Evolutionary conservation across 2,329 filamentous ascomycete species (phyloP), one percentile per base, ranked within the genome.

Genomic region (Aureobasidium mangrovei): DNA sequence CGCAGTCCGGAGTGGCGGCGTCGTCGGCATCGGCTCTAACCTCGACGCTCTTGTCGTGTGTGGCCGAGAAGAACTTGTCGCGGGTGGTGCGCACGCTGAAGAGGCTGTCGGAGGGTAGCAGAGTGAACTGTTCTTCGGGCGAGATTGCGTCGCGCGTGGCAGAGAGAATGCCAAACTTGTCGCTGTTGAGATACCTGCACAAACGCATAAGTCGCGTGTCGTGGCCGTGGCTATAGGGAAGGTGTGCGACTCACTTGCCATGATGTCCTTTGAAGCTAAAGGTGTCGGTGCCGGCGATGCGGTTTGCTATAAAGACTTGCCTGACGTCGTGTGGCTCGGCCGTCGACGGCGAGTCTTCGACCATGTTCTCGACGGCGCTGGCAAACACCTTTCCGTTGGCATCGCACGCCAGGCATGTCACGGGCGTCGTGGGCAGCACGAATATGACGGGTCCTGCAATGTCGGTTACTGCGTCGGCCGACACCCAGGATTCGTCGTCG

Each of bases 291-390:
- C 91, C 91, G 0, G 85, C 81, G 9, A 96, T 84, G 60, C 80
- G 81, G 62, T 86, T 95, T 57, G 88, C 89, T 60, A 97, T 82
- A 88, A 91, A 98, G 12, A 98, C 93, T 73, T 96, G 91, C 57
- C 91, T 78, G 57, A 97, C 91, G 68, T 97, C 91, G 69, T 96
- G 91, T 47, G 93, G 93, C 72, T 98, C 93, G 7, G 91, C 89
- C 4, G 83, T 95, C n/a, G 78, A 69, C 3, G 88, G 80, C 66
- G 95, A 86, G 28, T 77, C 83, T 55, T 96, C 91, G 57, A 95
- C 80, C 35, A 95, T 84, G 67, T 97, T 96, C 74, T 95, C 89
- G 47, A 98, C 74, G 10, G 78, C 74, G 61, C 86, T 83, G 4
- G 87, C 78, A 69, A 95, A 98, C 12, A 97, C 85, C 65, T 86